Evolutionary conservation across 441 rosid genomes (phyloP), one percentile per base, ranked within the genome.

Genomic region (Theobroma grandiflorum): DNA sequence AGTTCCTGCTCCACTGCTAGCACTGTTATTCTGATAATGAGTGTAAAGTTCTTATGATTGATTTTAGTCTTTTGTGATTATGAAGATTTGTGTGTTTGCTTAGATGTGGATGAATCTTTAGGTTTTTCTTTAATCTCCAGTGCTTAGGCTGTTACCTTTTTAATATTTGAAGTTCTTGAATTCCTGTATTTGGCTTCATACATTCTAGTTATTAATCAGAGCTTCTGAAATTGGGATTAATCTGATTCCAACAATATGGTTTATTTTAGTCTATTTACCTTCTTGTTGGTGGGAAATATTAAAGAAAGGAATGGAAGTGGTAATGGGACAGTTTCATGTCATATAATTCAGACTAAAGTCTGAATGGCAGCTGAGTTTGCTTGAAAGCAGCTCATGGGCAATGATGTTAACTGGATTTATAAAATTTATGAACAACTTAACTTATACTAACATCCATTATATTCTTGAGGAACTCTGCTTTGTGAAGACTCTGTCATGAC

Each of bases 151-250:
- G 33, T 49, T 31, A 2, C 16, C 1, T 18, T 42, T 68, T 70
- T 71, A 26, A 20, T 50, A 52, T 31, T 52, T 71, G 75, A 71
- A 71, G 75, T 71, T 16, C 26, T 71, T 50, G 42, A 33, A 18
- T 50, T 71, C 57, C 58, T 70, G 7, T 22, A 47, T 15, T 47
- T 49, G 74, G 4, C 20, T 47, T 4, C 33, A 33, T 66, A 40
- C 31, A 15, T 20, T 42, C 40, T 66, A 9, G 72, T 66, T 40
- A 15, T 38, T 65, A 42, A 42, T 20, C 33, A 40, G 52, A 8
- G 67, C 68, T 18, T 15, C 40, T 70, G 59, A 31, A 49, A 31
- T 26, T 49, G 22, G 58, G 58, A 69, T 6, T 49, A 14, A 10
- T 26, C 37, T 3, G 37, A 26, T 49, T 43, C 42, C 15, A 16